Percentiles rank a stretch among this genome's conserved stretches.
Conservation (phyloP, 768 basidiomycete genomes). For the Lanmaoa pseudosensibilis region DNA sequence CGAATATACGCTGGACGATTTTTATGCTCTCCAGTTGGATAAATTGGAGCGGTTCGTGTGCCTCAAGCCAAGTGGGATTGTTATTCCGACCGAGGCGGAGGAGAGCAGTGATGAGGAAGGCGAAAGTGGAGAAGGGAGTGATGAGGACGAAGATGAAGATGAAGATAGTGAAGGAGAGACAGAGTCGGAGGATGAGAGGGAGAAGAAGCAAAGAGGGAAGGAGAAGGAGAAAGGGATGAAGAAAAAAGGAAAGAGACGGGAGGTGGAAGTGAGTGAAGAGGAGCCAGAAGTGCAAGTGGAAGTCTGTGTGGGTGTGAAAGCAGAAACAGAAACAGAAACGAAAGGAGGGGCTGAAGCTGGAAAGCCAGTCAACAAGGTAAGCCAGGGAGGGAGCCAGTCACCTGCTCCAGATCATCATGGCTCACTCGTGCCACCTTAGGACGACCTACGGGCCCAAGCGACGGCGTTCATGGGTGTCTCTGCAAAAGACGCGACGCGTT, state of each 20-base stretch:
- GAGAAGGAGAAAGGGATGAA: constrained; percentile 3
- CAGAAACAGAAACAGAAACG: not conserved
- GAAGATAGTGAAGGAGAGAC: constrained; percentile 20
- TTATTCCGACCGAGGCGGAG: constrained; percentile 61
- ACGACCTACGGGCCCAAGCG: constrained; percentile 44
- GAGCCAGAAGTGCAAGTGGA: constrained; percentile 8
- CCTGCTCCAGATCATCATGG: no score
- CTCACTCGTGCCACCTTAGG: constrained; percentile 15
- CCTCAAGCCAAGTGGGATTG: constrained; percentile 62
- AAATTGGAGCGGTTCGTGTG: constrained; percentile 80
- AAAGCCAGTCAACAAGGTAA: constrained; percentile 9
- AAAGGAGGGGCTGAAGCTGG: constrained; percentile 18
- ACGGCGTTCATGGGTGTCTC: constrained; percentile 63
- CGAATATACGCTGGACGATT: constrained; percentile 91
- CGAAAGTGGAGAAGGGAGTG: constrained; percentile 56
- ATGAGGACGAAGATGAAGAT: constrained; percentile 50
- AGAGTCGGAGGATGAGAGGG: constrained; percentile 13
- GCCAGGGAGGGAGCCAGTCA: not conserved
- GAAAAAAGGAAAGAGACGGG: constrained; percentile 17
- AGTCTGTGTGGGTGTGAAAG: not conserved
- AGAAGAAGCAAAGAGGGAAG: not conserved
- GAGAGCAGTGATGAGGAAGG: constrained; percentile 63
- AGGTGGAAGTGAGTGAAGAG: constrained; percentile 33
- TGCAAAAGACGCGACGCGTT: constrained; percentile 50
- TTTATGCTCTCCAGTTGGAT: constrained; percentile 75